A percentile compares a stretch with the other conserved stretches of the same genome.
Conservation (phyloP, 2,329 filamentous ascomycete genomes). For the Penicillium decumbens region DNA sequence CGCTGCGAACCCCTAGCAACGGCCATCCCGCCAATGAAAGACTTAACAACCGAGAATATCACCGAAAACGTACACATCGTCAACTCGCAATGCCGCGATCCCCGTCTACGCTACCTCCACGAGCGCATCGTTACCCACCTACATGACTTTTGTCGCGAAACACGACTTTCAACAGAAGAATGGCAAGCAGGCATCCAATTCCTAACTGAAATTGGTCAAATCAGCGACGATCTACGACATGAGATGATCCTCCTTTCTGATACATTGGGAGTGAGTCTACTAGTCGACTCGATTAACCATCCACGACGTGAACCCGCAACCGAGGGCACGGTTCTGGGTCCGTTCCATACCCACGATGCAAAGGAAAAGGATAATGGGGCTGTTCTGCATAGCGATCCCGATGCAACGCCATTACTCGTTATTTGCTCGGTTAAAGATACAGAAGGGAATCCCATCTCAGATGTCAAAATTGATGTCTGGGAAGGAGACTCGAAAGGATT, state of each 20-base stretch:
- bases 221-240: slow-evolving; percentile 53
- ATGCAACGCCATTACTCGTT: background rate
- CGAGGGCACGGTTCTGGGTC: slow-evolving; percentile 28
- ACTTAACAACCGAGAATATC: slow-evolving; percentile 70
- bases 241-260: slow-evolving; percentile 23
- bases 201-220: slow-evolving; percentile 64
- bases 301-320: slow-evolving; percentile 18
- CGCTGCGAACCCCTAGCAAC: background rate
- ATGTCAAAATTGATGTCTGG: background rate
- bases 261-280: slow-evolving; percentile 24
- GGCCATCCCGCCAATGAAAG: slow-evolving; percentile 46
- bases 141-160: slow-evolving; percentile 74
- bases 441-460: background rate
- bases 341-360: slow-evolving; percentile 29
- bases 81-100: slow-evolving; percentile 62
- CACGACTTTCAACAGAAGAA: slow-evolving; percentile 66
- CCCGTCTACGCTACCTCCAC: slow-evolving; percentile 63
- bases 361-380: slow-evolving; percentile 19
- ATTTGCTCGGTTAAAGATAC: background rate
- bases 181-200: slow-evolving; percentile 69
- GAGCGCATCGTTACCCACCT: slow-evolving; percentile 67
- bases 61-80: slow-evolving; percentile 66
- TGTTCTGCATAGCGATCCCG: slow-evolving; percentile 17
- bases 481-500: background rate
- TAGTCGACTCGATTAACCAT: slow-evolving; percentile 27